Percentiles rank a stretch among this genome's conserved stretches.
Evolutionary conservation across 2,329 filamentous ascomycete genomes (phyloP).

Genomic region (Alternaria gansuensis): DNA sequence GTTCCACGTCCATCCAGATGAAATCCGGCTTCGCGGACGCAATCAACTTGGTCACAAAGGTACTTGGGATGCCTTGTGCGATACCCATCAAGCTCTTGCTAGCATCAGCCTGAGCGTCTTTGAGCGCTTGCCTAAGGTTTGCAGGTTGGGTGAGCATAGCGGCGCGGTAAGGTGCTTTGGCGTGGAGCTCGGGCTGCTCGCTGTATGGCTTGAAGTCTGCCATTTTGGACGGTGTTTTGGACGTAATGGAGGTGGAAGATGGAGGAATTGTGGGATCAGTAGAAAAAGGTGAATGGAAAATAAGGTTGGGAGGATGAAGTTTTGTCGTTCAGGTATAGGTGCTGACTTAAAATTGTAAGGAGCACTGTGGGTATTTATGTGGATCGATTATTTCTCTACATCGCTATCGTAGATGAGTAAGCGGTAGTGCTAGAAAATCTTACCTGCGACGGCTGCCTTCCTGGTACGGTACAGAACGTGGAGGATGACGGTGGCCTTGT

Average conservation of each 20-base stretch:
- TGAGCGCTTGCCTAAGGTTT: slow-evolving; percentile 34
- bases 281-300: no score
- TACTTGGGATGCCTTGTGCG: slow-evolving; percentile 40
- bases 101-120: slow-evolving; percentile 34
- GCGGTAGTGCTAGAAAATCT: slow-evolving; percentile 1
- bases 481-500: slow-evolving; percentile 5
- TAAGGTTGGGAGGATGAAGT: neutral
- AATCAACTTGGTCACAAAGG: slow-evolving; percentile 40
- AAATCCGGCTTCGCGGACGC: slow-evolving; percentile 41
- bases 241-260: neutral
- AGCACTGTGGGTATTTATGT: neutral
- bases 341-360: neutral
- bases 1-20: slow-evolving; percentile 42
- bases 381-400: neutral
- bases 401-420: neutral
- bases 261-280: neutral
- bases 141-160: slow-evolving; percentile 36
- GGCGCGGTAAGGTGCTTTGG: slow-evolving; percentile 34
- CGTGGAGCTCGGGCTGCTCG: slow-evolving; percentile 38
- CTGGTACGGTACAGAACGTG: neutral
- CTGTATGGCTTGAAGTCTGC: slow-evolving; percentile 31
- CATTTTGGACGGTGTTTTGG: slow-evolving; percentile 20
- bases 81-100: slow-evolving; percentile 39
- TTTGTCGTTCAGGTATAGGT: neutral
- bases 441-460: slow-evolving; percentile 5